Evolutionary conservation across 495 filamentous ascomycete species (phyloP).

Genomic region (Chaetomium fimeti): DNA sequence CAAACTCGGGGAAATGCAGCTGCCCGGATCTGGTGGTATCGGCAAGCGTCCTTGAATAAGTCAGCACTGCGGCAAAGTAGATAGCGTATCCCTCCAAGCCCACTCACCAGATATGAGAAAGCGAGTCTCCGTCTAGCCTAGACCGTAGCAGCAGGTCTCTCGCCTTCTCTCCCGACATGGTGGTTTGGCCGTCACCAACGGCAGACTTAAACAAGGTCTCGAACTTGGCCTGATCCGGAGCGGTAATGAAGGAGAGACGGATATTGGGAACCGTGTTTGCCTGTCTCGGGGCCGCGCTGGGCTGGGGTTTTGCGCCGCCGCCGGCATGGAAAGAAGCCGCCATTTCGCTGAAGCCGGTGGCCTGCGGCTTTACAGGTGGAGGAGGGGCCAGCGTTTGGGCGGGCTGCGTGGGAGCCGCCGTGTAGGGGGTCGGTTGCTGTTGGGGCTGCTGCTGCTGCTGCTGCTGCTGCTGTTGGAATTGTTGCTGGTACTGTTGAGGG

Average conservation of each 20-base stretch:
- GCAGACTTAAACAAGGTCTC: constrained; percentile 98
- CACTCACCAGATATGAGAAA: constrained; percentile 82
- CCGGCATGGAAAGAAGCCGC: constrained; percentile 77
- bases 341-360: constrained; percentile 75
- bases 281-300: constrained; percentile 43
- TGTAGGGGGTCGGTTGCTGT: constrained; percentile 43
- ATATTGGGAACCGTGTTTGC: constrained; percentile 85
- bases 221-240: constrained; percentile 93
- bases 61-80: constrained; percentile 4
- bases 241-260: constrained; percentile 90
- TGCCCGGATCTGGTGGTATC: constrained; percentile 97
- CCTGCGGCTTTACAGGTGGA: constrained; percentile 60
- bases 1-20: constrained; percentile 96
- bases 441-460: constrained; percentile 42
- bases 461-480: constrained; percentile 43
- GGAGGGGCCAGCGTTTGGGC: constrained; percentile 37
- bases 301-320: constrained; percentile 52
- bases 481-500: constrained; percentile 51
- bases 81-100: neutral
- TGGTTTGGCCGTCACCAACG: constrained; percentile 75
- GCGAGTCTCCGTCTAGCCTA: constrained; percentile 73
- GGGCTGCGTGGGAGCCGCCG: constrained; percentile 34
- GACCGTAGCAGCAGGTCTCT: constrained; percentile 85
- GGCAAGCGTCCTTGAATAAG: constrained; percentile 69
- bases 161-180: constrained; percentile 89